Evolutionary conservation across 176 grass and related monocot genomes (phyloP), one percentile per base, ranked within the genome.

Genomic region (Otatea glauca): DNA sequence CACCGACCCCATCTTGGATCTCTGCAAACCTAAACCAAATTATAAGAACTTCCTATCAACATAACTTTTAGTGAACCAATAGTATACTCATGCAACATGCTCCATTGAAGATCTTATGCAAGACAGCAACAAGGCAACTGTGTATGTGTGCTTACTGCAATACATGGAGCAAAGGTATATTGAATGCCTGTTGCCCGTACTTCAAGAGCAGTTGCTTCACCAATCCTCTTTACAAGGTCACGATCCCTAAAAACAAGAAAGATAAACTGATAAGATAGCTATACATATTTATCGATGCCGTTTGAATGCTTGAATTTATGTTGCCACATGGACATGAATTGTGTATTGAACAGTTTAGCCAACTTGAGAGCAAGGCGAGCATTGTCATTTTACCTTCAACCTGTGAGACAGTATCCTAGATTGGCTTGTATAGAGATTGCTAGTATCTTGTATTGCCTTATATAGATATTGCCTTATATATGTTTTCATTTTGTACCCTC

Each of bases 1-100:
- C 96, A 98, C 42, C 96, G 80, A 61, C 96, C 96, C 96, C 96
- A 98, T 81, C 96, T 93, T 82, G 96, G 96, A 86, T 98, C 96
- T 92, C 92, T 94, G 86, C 96, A 98, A 80, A 98, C 92, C 96
- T 98, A 62, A 88, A 80, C 80, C 48, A 79, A 53, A 12, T 56
- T 48, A 77, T 54, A 68, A 81, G 64, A 81, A 58, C 67, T 74
- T 76, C 37, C 45, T 20, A 86, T 82, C 65, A 82, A 82, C 25
- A 66, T 27, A 59, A 29, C 38, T 38, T 45, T 23, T 65, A 86
- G 24, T 56, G 39, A 86, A 90, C 53, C 56, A 73, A 79, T 17
- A 85, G 63, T 55, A 42, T 81, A 68, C 55, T 87, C 47, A 58
- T 35, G 54, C 50, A 80, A 56, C 61, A 43, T 71, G 45, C 10